Percentiles rank a stretch among this genome's conserved stretches.
These are phyloP conservation scores for Glomus cerebriforme DNA, from an alignment of 192 early-diverging fungal species.

Conservation along the genomic window DNA sequence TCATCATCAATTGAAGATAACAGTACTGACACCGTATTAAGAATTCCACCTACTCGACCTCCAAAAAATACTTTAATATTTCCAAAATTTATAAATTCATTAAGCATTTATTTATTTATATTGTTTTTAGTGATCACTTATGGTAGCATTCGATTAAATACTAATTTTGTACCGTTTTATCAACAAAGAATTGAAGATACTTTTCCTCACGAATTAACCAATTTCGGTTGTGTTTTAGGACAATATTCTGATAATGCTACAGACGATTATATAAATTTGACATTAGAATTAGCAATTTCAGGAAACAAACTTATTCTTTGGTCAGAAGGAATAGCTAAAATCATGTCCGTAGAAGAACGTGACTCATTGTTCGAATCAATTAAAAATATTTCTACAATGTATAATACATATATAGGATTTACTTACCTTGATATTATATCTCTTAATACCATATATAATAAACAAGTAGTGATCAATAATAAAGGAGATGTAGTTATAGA, in stretches of 20 bases:
- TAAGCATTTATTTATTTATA: neutral
- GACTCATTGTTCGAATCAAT: constrained; percentile 12
- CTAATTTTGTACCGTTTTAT: constrained; percentile 6
- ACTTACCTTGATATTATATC: constrained; percentile 30
- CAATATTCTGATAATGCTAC: neutral
- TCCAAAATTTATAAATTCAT: neutral
- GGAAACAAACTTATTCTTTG: constrained; percentile 43
- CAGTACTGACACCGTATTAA: neutral
- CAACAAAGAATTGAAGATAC: neutral
- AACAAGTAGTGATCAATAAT: constrained; percentile 39
- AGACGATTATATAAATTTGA: constrained; percentile 27
- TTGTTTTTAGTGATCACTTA: constrained; percentile 15
- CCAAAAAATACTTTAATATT: neutral
- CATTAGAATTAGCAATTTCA: constrained; percentile 29
- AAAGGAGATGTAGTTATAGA: constrained; percentile 42
- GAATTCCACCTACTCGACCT: neutral
- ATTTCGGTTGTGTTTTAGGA: constrained; percentile 8
- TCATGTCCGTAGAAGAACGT: neutral
- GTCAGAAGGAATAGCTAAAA: constrained; percentile 31
- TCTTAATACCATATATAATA: constrained; percentile 34
- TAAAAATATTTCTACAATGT: constrained; percentile 37
- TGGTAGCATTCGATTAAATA: constrained; percentile 7
- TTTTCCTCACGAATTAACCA: neutral
- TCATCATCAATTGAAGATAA: neutral
- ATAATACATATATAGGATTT: constrained; percentile 38